These are phyloP conservation scores for Byssochlamys sp. DNA, from an alignment of 2,329 filamentous ascomycete species.

Conservation along the genomic window DNA sequence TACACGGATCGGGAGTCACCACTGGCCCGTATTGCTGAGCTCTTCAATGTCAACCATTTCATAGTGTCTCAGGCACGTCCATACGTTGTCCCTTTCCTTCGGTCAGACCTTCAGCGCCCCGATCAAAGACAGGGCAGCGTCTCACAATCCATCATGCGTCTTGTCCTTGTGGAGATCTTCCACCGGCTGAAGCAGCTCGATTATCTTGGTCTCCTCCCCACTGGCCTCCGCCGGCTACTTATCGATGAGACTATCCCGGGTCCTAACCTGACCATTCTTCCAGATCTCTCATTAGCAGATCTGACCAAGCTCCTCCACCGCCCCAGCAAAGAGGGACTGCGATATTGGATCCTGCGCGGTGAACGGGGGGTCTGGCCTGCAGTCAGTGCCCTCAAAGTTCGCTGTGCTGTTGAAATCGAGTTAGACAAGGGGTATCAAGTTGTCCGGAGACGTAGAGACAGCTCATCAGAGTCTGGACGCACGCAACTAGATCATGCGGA, in stretches of 20 bases:
- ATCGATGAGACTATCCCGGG: constrained; percentile 75
- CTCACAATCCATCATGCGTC: constrained; percentile 49
- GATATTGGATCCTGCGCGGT: constrained; percentile 76
- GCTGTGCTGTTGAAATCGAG: constrained; percentile 79
- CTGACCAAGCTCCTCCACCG: constrained; percentile 73
- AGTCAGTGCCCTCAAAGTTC: constrained; percentile 67
- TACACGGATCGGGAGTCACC: constrained; percentile 59
- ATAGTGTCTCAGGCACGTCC: constrained; percentile 86
- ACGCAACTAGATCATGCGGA: constrained; percentile 9
- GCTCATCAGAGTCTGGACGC: constrained; percentile 9
- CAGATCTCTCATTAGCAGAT: constrained; percentile 62
- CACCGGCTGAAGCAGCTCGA: constrained; percentile 76
- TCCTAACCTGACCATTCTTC: constrained; percentile 69
- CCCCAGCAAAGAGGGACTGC: constrained; percentile 63
- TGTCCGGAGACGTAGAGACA: constrained; percentile 44
- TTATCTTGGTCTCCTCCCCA: constrained; percentile 61
- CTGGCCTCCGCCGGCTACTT: constrained; percentile 61
- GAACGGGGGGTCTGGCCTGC: constrained; percentile 88
- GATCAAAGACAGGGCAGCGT: constrained; percentile 50
- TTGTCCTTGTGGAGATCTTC: constrained; percentile 66
- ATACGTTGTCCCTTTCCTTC: constrained; percentile 76
- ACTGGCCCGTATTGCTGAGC: constrained; percentile 63
- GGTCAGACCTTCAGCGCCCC: constrained; percentile 69
- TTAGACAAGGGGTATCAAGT: constrained; percentile 76
- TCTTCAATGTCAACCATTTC: constrained; percentile 92